phyloP scores from a whole-genome alignment of 2,329 filamentous ascomycete species.

The Fusarium haematococcum region DNA sequence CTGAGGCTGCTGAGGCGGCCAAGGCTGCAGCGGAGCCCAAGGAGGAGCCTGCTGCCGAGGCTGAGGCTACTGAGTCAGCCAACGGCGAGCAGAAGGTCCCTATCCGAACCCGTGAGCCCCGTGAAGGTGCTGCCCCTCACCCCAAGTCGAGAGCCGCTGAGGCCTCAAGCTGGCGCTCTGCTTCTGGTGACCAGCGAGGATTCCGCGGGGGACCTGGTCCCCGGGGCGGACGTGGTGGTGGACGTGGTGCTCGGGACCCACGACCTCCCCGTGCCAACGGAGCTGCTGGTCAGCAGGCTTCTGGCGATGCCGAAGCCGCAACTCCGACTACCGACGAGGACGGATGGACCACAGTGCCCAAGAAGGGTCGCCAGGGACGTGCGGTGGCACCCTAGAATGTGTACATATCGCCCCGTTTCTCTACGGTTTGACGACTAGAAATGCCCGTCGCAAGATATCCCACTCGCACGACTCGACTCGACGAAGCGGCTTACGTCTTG shows the following conservation, averaged over 20 bases:
- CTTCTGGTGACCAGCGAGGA: slow-evolving; percentile 61
- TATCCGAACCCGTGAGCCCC: slow-evolving; percentile 52
- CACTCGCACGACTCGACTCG: slow-evolving; percentile 31
- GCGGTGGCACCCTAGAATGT: slow-evolving; percentile 46
- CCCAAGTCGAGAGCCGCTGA: slow-evolving; percentile 68
- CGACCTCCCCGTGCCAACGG: slow-evolving; percentile 64
- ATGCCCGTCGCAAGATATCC: slow-evolving; percentile 47
- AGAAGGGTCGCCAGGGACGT: slow-evolving; percentile 54
- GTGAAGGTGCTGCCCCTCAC: slow-evolving; percentile 51
- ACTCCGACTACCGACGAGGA: slow-evolving; percentile 64
- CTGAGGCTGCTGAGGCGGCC: slow-evolving; percentile 31
- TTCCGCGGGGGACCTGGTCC: slow-evolving; percentile 61
- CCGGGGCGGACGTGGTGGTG: slow-evolving; percentile 56
- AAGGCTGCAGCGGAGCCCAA: slow-evolving; percentile 48
- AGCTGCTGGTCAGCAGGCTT: slow-evolving; percentile 51
- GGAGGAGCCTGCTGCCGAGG: slow-evolving; percentile 16
- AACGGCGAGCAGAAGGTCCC: slow-evolving; percentile 63
- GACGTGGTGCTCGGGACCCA: slow-evolving; percentile 57
- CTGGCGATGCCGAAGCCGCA: slow-evolving; percentile 47
- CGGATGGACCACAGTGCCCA: slow-evolving; percentile 71
- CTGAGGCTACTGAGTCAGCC: slow-evolving; percentile 34
- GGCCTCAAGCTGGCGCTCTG: slow-evolving; percentile 70
- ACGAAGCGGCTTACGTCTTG: slow-evolving; percentile 35
- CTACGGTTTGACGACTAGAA: slow-evolving; percentile 52
- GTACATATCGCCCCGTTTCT: slow-evolving; percentile 52